Percentiles rank a stretch among this genome's conserved stretches.
phyloP scores from a whole-genome alignment of 352 stramenopile genomes.

The Phytophthora sansomeana region DNA sequence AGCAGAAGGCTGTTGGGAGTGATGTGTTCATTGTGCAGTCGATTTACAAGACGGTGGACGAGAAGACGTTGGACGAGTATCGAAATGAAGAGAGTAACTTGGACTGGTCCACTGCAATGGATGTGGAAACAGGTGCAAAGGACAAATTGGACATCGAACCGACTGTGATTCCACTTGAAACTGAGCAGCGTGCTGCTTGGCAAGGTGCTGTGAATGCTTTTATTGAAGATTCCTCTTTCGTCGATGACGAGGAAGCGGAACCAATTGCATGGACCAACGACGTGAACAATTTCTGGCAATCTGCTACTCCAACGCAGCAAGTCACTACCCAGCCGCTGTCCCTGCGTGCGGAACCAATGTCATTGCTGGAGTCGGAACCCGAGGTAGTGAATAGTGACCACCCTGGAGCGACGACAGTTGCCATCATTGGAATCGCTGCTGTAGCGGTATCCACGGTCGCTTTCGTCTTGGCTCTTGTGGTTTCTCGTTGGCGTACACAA shows the following conservation, averaged over 20 bases:
- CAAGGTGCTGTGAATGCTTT: background rate
- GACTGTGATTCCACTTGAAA: background rate
- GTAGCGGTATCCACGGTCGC: conserved; percentile 3
- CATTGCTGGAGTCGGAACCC: background rate
- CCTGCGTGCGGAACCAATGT: background rate
- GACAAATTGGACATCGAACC: conserved; percentile 4
- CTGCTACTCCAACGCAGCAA: background rate
- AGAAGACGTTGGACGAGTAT: conserved; percentile 45
- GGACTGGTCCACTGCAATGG: conserved; percentile 21
- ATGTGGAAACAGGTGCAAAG: background rate
- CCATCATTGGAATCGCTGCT: conserved; percentile 7
- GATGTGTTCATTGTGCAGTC: conserved; percentile 49
- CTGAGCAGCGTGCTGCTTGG: conserved; percentile 1
- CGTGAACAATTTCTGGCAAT: conserved; percentile 7
- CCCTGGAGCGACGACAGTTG: background rate
- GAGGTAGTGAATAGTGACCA: background rate
- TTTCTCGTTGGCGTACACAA: conserved; percentile 10
- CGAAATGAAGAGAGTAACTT: conserved; percentile 44
- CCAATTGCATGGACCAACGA: conserved; percentile 26
- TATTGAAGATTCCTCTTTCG: background rate
- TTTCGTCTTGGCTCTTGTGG: conserved; percentile 2
- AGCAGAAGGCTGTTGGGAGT: conserved; percentile 37
- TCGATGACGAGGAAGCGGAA: conserved; percentile 16
- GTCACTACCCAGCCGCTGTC: conserved; percentile 8
- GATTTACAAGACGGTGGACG: conserved; percentile 45